Conservation (phyloP, 495 filamentous ascomycete species). For the Aspergillus saccharolyticus region DNA sequence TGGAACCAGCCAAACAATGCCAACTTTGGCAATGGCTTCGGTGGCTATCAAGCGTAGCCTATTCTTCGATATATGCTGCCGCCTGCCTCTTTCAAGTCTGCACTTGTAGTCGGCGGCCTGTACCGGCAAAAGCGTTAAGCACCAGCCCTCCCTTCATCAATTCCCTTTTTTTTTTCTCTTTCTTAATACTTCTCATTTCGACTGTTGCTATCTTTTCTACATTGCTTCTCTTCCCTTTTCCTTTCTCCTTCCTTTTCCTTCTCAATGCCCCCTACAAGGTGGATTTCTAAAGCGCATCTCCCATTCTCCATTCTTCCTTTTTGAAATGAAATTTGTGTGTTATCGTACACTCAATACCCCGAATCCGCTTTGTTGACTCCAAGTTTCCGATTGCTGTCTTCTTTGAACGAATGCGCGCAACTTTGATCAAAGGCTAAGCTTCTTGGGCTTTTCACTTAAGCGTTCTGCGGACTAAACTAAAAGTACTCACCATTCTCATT, state of each 20-base stretch:
- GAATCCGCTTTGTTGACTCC: constrained; percentile 41
- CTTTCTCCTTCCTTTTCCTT: constrained; percentile 17
- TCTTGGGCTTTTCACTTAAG: constrained; percentile 36
- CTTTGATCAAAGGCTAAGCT: constrained; percentile 28
- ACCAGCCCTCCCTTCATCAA: too few species aligned
- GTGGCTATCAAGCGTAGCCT: constrained; percentile 49
- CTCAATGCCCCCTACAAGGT: constrained; percentile 29
- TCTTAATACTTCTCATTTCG: constrained; percentile 4
- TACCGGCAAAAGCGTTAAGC: constrained; percentile 13
- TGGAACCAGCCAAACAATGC: constrained; percentile 60
- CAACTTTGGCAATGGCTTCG: constrained; percentile 49
- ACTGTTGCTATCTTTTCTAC: constrained; percentile 1
- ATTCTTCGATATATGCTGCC: constrained; percentile 5
- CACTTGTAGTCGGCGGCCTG: constrained; percentile 10
- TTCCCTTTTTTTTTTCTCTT: constrained; percentile 11
- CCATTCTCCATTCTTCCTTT: constrained; percentile 37
- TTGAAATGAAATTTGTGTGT: constrained; percentile 47
- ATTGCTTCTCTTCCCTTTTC: constrained; percentile 10
- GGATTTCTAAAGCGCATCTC: constrained; percentile 41
- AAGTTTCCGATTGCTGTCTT: constrained; percentile 29
- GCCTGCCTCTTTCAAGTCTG: constrained; percentile 11
- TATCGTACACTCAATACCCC: constrained; percentile 45
- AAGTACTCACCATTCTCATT: constrained; percentile 31
- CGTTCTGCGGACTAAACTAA: constrained; percentile 39
- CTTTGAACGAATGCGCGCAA: constrained; percentile 29